Conservation (phyloP, 768 basidiomycete genomes). For the Hygrocybe coccinea region DNA sequence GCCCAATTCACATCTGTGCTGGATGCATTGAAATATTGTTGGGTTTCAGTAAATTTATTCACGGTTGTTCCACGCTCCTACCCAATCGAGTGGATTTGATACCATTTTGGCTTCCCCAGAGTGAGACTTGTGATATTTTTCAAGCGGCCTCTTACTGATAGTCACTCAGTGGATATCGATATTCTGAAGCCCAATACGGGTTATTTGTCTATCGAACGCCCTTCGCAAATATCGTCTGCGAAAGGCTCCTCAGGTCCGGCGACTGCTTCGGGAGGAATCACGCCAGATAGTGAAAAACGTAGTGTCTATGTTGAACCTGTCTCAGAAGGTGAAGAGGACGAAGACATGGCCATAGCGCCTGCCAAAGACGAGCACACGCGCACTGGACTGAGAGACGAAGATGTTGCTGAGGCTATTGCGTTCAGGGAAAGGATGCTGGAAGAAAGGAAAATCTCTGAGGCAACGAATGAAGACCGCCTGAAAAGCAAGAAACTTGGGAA, state of each 20-base stretch:
- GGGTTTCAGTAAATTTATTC: slow-evolving; percentile 82
- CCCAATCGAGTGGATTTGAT: slow-evolving; percentile 92
- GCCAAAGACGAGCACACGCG: slow-evolving; percentile 80
- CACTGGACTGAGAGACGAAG: slow-evolving; percentile 65
- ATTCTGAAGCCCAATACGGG: slow-evolving; percentile 90
- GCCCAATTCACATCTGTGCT: too few relatives aligned
- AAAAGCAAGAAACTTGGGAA: slow-evolving; percentile 22
- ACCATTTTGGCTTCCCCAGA: slow-evolving; percentile 98
- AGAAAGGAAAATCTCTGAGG: slow-evolving; percentile 35
- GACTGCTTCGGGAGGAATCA: slow-evolving; percentile 41
- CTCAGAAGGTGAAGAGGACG: slow-evolving; percentile 93
- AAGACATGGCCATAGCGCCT: slow-evolving; percentile 59
- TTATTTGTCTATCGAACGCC: slow-evolving; percentile 68
- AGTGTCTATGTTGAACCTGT: slow-evolving; percentile 76
- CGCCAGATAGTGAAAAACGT: slow-evolving; percentile 37
- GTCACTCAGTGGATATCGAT: slow-evolving; percentile 76
- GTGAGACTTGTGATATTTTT: slow-evolving; percentile 35
- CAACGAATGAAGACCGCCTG: slow-evolving; percentile 13
- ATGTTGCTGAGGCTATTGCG: slow-evolving; percentile 80
- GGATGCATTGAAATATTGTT: too few relatives aligned
- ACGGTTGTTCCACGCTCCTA: slow-evolving; percentile 90
- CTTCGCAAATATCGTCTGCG: slow-evolving; percentile 41
- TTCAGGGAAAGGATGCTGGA: slow-evolving; percentile 80
- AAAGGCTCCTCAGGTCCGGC: slow-evolving; percentile 43
- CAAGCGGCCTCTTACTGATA: neutral